Evolutionary conservation across 176 grass and related monocot species (phyloP), one percentile per base, ranked within the genome.

Genomic region (Musa itinerans): DNA sequence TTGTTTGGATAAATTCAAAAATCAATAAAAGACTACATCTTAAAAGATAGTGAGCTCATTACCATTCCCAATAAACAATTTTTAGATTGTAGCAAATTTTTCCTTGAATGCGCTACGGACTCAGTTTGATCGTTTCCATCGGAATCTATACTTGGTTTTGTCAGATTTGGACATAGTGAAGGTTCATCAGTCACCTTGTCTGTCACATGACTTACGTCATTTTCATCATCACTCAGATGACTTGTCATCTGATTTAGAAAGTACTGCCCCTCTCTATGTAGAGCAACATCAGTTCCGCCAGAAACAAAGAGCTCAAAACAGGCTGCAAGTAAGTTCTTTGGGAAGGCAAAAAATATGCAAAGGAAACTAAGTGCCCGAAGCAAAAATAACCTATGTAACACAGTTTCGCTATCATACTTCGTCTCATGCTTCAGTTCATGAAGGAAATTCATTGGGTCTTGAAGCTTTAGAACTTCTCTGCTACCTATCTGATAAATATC

Each of bases 41-140:
- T 26, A 65, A 53, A 77, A 3, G 57, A 9, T 56, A 57, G 48
- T 43, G 27, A 21, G 25, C 14, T 55, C 24, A 69, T 55, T 97
- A 97, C 93, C 93, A 92, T 90, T 88, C 74, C 74, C 70, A 97
- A 78, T 62, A 86, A 92, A 78, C 81, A 97, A 59, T 86, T 83
- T 61, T 85, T 81, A 75, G 83, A 82, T 54, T 85, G 70, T 71
- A 61, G 76, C 52, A 63, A 23, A 69, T 82, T 76, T 74, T 72
- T 86, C 78, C 54, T 56, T 71, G 69, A 76, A 67, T 78, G 62
- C 16, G 64, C 77, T 53, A 56, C 76, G 61, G 64, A 72, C 48
- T 82, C 74, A 77, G 62, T 78, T 80, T 78, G 74, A 79, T 63
- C 26, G 22, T 75, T 64, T 56, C 71, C 84, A 76, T 88, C 76